A percentile compares a stretch with the other conserved stretches of the same genome.
These are phyloP conservation scores for Colletotrichum australisinense DNA, from an alignment of 2,329 filamentous ascomycete species.

Conservation along the genomic window DNA sequence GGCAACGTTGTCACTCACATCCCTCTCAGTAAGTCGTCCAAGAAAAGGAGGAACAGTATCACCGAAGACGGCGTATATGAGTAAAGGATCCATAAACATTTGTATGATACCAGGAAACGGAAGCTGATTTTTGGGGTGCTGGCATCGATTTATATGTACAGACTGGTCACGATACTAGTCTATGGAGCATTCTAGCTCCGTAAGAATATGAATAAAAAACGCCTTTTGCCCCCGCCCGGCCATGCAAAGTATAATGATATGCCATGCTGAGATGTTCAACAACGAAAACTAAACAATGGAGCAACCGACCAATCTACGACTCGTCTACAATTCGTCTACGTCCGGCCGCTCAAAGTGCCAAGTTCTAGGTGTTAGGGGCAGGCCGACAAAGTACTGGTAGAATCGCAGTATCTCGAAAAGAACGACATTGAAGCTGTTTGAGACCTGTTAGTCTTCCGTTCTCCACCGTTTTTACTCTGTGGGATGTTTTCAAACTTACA, in stretches of 20 bases:
- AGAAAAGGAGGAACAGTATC: neutral
- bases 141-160: constrained; percentile 20
- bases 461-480: neutral
- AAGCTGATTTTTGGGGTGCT: neutral
- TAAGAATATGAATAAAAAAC: neutral
- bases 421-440: constrained; percentile 51
- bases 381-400: constrained; percentile 63
- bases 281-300: neutral
- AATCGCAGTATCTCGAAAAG: constrained; percentile 57
- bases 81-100: neutral
- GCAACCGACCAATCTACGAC: neutral
- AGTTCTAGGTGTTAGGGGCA: constrained; percentile 60
- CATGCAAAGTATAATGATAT: constrained; percentile 18
- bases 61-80: neutral
- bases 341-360: constrained; percentile 59
- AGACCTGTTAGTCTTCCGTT: constrained; percentile 41
- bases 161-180: neutral
- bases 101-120: neutral
- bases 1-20: constrained; percentile 74
- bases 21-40: constrained; percentile 43
- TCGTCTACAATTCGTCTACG: constrained; percentile 59
- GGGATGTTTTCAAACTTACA: constrained; percentile 68
- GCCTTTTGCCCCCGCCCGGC: constrained; percentile 9
- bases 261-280: constrained; percentile 1
- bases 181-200: neutral